Evolutionary conservation across 768 basidiomycete species (phyloP), one percentile per base, ranked within the genome.

Genomic region (Kwoniella sp.): DNA sequence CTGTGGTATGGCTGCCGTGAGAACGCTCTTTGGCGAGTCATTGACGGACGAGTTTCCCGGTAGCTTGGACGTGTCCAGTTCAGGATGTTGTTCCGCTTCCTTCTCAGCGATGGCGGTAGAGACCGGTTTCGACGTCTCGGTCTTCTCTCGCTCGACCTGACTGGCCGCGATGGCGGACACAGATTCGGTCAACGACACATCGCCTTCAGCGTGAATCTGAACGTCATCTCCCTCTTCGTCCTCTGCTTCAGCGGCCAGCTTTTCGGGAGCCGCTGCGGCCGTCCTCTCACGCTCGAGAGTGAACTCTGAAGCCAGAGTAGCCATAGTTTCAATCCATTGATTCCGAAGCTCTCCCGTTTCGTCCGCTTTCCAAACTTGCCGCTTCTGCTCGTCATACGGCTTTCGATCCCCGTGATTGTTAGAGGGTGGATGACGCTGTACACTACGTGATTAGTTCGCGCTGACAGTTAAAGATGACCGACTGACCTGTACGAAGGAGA

Each of bases 401-500:
- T 14, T 3, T n/a, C 46, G 28, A 20, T 46, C 52, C 6, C 39
- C 23, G 25, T 29, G 17, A 15, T 26, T 23, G 10, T 23, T n/a
- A 11, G 20, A 7, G 1, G 49, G 53, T 23, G 47, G 53, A 6
- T 26, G 41, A 12, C 57, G 46, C 47, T 57, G 5, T 34, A 22
- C 14, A 1, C 8, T 6, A 34, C 36, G 20, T 12, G 11, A 14
- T n/a, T 20, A 10, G 25, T 20, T 15, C 7, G 23, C 31, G 20
- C 20, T 25, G 10, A n/a, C n/a, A n/a, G n/a, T n/a, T n/a, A n/a
- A n/a, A n/a, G n/a, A n/a, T n/a, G n/a, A n/a, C n/a, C n/a, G n/a
- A 22, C 37, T 38, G 19, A 69, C 67, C 43, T 65, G 47, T 40
- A 88, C 84, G 27, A 79, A 73, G 8, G 77, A 58, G 46, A 78